phyloP scores from a whole-genome alignment of 2,329 filamentous ascomycete genomes.

The Monosporascus sp. region DNA sequence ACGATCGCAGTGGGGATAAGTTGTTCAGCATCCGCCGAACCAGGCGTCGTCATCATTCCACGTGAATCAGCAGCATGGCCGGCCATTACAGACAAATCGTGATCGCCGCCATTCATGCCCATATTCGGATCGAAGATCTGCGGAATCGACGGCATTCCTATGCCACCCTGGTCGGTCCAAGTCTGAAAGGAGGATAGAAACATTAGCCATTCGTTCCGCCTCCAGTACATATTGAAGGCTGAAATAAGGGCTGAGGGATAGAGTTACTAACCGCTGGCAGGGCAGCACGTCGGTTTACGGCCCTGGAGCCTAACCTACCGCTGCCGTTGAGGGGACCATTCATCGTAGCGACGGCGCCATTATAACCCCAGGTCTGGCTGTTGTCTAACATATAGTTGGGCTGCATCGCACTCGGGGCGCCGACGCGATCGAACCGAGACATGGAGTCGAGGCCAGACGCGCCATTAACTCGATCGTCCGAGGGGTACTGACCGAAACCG shows the following conservation, averaged over 20 bases:
- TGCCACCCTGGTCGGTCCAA: conserved; percentile 45
- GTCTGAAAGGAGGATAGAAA: conserved; percentile 29
- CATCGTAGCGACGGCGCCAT: conserved; percentile 58
- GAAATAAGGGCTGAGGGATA: conserved; percentile 10
- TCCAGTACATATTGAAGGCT: not conserved
- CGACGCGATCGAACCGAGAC: conserved; percentile 33
- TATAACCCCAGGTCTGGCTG: conserved; percentile 75
- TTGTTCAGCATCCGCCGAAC: conserved; percentile 65
- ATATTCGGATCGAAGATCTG: conserved; percentile 30
- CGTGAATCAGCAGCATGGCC: conserved; percentile 32
- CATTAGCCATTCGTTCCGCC: conserved; percentile 10
- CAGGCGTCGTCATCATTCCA: conserved; percentile 37
- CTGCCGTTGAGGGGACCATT: conserved; percentile 62
- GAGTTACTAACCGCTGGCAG: conserved; percentile 65
- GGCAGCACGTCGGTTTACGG: conserved; percentile 52
- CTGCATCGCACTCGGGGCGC: conserved; percentile 31
- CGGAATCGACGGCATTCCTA: conserved; percentile 38
- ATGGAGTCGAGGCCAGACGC: conserved; percentile 54
- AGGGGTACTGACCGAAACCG: conserved; percentile 59
- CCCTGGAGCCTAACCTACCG: conserved; percentile 45
- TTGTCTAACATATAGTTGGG: conserved; percentile 56
- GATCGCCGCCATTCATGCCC: conserved; percentile 35
- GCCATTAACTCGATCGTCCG: conserved; percentile 58
- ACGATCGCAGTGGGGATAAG: conserved; percentile 97
- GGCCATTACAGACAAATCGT: conserved; percentile 27